Conservation (phyloP, 2,329 filamentous ascomycete genomes). For the Fusarium devonianum region DNA sequence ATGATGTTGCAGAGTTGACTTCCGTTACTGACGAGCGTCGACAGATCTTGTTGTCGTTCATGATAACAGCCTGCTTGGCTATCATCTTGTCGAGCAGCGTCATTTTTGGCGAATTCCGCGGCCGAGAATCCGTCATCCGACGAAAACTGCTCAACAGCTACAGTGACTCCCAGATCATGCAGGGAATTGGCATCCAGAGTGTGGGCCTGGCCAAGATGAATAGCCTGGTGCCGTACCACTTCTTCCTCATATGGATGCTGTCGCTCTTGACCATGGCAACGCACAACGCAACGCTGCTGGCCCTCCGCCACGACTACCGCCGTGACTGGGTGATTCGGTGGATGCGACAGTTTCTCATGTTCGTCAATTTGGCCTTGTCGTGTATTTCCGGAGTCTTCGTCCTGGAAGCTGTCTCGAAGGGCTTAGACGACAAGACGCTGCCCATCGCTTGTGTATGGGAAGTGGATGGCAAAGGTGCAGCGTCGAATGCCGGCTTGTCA, state of each 20-base stretch:
- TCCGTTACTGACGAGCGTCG: slow-evolving; percentile 12
- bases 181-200: slow-evolving; percentile 72
- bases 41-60: slow-evolving; percentile 65
- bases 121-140: slow-evolving; percentile 59
- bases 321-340: slow-evolving; percentile 72
- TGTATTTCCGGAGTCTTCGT: slow-evolving; percentile 64
- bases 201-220: slow-evolving; percentile 67
- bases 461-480: slow-evolving; percentile 46
- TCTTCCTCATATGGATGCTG: slow-evolving; percentile 75
- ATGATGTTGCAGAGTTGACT: slow-evolving; percentile 32
- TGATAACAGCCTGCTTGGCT: slow-evolving; percentile 67
- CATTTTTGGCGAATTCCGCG: slow-evolving; percentile 61
- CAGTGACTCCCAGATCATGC: slow-evolving; percentile 73
- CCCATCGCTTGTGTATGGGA: slow-evolving; percentile 70
- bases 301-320: slow-evolving; percentile 70
- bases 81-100: slow-evolving; percentile 63
- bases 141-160: slow-evolving; percentile 71
- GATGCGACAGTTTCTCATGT: slow-evolving; percentile 71
- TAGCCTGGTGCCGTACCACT: slow-evolving; percentile 70
- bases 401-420: slow-evolving; percentile 60
- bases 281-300: slow-evolving; percentile 70
- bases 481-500: slow-evolving; percentile 54
- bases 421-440: slow-evolving; percentile 59
- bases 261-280: slow-evolving; percentile 70
- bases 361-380: slow-evolving; percentile 67